phyloP scores from a whole-genome alignment of 495 filamentous ascomycete species.

The Hyaloscypha hepaticicola region DNA sequence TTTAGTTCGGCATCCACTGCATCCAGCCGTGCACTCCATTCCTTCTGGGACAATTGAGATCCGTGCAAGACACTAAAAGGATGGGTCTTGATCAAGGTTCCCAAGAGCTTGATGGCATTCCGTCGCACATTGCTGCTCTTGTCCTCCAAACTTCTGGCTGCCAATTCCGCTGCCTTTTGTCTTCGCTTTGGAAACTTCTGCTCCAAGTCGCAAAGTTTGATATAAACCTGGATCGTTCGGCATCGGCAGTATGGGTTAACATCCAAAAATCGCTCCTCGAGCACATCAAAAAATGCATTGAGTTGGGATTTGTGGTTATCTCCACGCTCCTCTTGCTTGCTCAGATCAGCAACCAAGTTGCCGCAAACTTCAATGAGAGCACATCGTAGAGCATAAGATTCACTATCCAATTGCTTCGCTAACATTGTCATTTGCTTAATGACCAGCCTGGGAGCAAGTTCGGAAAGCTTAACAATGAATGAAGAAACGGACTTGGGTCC shows the following conservation, averaged over 20 bases:
- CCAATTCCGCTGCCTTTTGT: constrained; percentile 81
- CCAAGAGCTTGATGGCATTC: constrained; percentile 91
- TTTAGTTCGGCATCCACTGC: constrained; percentile 79
- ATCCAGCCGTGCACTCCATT: constrained; percentile 79
- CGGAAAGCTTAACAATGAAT: constrained; percentile 95
- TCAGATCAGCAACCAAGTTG: constrained; percentile 90
- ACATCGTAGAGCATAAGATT: constrained; percentile 91
- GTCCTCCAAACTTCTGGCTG: constrained; percentile 86
- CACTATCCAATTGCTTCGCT: constrained; percentile 91
- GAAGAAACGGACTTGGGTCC: constrained; percentile 98
- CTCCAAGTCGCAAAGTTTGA: constrained; percentile 87
- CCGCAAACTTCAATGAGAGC: constrained; percentile 97
- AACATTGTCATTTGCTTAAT: constrained; percentile 96
- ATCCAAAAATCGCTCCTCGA: constrained; percentile 95
- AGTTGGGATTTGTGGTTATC: constrained; percentile 93
- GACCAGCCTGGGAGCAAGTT: constrained; percentile 84
- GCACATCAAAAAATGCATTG: constrained; percentile 92
- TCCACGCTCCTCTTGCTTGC: constrained; percentile 82
- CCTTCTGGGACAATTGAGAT: constrained; percentile 75
- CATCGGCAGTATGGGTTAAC: constrained; percentile 96
- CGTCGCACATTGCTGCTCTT: constrained; percentile 96
- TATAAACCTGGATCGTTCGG: constrained; percentile 88
- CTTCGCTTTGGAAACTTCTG: constrained; percentile 92
- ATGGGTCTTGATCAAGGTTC: constrained; percentile 84
- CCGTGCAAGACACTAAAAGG: constrained; percentile 92